Evolutionary conservation across 768 basidiomycete genomes (phyloP).

Genomic region (Suillus subaureus): DNA sequence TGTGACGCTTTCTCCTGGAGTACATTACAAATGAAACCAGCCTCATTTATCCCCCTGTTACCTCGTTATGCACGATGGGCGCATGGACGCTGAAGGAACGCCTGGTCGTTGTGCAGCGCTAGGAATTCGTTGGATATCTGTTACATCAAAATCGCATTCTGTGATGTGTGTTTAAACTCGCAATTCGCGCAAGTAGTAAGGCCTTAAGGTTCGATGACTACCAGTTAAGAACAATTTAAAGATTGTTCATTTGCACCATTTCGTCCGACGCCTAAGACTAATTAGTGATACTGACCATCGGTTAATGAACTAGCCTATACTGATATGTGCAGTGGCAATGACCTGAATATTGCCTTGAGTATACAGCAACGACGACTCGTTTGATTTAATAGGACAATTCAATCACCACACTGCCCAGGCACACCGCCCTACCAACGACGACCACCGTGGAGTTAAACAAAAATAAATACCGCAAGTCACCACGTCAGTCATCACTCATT

Average conservation of each 20-base stretch:
- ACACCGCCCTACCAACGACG: background rate
- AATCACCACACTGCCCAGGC: background rate
- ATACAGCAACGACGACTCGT: background rate
- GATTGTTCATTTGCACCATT: background rate
- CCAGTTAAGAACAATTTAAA: background rate
- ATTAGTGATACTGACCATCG: background rate
- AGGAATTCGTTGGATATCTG: background rate
- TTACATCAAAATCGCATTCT: background rate
- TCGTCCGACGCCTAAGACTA: background rate
- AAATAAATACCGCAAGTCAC: no score
- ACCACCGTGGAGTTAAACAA: no score
- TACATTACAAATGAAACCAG: background rate
- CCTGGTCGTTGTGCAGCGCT: background rate
- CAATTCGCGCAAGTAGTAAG: background rate
- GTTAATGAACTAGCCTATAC: background rate
- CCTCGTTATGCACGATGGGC: background rate
- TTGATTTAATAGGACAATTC: background rate
- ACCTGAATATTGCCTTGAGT: background rate
- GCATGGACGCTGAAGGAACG: background rate
- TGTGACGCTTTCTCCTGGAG: no score
- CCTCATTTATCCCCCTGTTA: background rate
- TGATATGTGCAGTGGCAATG: background rate
- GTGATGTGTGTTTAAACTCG: background rate
- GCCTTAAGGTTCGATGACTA: background rate
- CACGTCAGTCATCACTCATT: no score